Evolutionary conservation across 305 asterid species (phyloP).

Genomic region (Fraxinus xanthoxyloides): DNA sequence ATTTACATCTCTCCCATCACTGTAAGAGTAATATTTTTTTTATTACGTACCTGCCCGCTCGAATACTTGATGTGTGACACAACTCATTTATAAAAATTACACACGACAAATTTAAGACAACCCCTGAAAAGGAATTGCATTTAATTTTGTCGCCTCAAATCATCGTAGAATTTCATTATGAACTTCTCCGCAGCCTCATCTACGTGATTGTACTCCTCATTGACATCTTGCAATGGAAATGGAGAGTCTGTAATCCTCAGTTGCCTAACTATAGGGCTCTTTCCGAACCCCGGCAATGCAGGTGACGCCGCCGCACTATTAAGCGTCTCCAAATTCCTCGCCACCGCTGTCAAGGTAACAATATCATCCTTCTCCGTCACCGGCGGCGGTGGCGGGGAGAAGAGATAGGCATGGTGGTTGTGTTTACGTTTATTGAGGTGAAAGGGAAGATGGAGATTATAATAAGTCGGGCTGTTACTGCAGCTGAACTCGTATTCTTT

Average conservation of each 20-base stretch:
- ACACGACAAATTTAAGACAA: not conserved
- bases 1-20: no score
- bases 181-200: conserved; percentile 71
- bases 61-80: not conserved
- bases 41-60: not conserved
- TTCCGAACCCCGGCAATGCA: conserved; percentile 36
- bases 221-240: conserved; percentile 38
- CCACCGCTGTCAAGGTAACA: conserved; percentile 22
- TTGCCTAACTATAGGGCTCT: conserved; percentile 60
- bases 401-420: conserved; percentile 21
- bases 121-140: not conserved
- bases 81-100: not conserved
- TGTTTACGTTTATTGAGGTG: conserved; percentile 32
- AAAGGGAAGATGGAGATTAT: conserved; percentile 27
- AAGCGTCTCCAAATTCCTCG: conserved; percentile 47
- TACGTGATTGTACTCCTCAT: conserved; percentile 30
- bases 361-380: conserved; percentile 10
- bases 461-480: conserved; percentile 40
- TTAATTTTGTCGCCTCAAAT: conserved; percentile 38
- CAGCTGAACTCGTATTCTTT: conserved; percentile 57
- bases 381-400: conserved; percentile 3
- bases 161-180: conserved; percentile 48
- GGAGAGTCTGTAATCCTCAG: conserved; percentile 66
- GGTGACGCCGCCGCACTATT: conserved; percentile 32
- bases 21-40: no score